Base-by-base conservation (phyloP, 106 monocot species). In the Dioscorea alata region DNA sequence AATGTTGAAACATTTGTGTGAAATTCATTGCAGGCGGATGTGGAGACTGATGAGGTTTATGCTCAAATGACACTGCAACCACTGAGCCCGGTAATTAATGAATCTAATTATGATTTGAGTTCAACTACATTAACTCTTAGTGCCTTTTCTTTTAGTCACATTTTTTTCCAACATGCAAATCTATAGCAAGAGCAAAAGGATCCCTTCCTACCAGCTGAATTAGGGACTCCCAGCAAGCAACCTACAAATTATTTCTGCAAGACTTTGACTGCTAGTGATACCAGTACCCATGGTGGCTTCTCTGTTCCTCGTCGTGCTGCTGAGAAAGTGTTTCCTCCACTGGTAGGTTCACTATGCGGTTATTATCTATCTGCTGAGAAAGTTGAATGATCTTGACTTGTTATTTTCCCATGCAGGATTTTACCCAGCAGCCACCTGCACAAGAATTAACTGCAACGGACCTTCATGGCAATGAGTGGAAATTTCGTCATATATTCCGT, bases 371-470 rank as follows among this genome's bases (percentile, higher is more conserved):
- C 22, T 66, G 2, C 42, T 63, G 17, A 51, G 4, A 17, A 2
- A 2, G 17, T 51, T 19, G 54, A 54, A 54, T 54, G 54, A 54
- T 20, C n/a, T 22, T 6, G 22, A 14, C 1, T 22, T 20, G 8
- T 28, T 16, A 67, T 13, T 66, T 33, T n/a, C 35, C 34, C 18
- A 21, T 35, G 51, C 32, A 82, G 82, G 76, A 82, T 66, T 82
- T 76, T 65, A 67, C 61, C 62, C 73, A 72, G 63, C 82, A 82
- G 65, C 72, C 75, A 22, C 82, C 82, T 73, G 76, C 82, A 16
- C 82, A 82, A 33, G 82, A 82, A 64, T 71, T 82, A 9, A 28
- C 74, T 51, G 77, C 82, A 10, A 82, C 67, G 24, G 82, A 82
- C 58, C 51, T 82, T 24, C 82, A 82, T 65, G 82, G 82, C 9